Base-by-base conservation (phyloP, 805 yeast species). In the Barnettozyma sp. region DNA sequence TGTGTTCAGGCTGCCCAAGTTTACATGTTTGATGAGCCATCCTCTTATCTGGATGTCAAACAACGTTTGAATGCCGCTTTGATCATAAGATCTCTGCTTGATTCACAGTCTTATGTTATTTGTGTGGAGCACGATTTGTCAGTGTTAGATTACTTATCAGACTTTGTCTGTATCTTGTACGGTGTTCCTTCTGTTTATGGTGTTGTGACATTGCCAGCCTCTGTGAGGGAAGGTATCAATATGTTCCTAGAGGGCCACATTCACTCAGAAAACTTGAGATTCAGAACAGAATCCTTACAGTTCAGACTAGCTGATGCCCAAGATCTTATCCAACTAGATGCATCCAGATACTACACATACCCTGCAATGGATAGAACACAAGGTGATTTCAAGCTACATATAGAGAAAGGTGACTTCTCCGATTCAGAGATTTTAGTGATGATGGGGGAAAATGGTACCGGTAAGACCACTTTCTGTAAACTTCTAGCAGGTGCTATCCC, bases 401-500 rank as follows among this genome's bases (percentile, higher is more conserved):
- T 92, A 42, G 82, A 84, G 55, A 56, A 74, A 30, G 99, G 99
- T 66, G 88, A 82, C 40, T 92, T 90, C 66, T 80, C 94, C 38
- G 94, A 92, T 62, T 84, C 96, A 28, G 98, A 92, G 69, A 92
- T 92, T 52, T 73, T 92, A 54, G 98, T 92, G 39, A 85, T 92
- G 96, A 90, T 92, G 95, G 99, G 99, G 60, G 98, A 92, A 68
- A 92, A 92, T 63, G 99, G 99, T 69, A 92, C 98, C 14, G 99
- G 99, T 70, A 92, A 92, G 69, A 92, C 99, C 27, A 92, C 99
- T 12, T 80, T 92, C 70, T 90, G 97, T 75, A 84, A 82, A 62
- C 68, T 92, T 54, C 71, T 92, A 54, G 97, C 99, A 16, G 98
- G 97, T 57, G 86, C 86, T 19, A 71, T 85, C 49, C 71, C 82